A percentile compares a stretch with the other conserved stretches of the same genome.
Conservation (phyloP, 2,329 filamentous ascomycete genomes). For the Pestalotiopsis fici region DNA sequence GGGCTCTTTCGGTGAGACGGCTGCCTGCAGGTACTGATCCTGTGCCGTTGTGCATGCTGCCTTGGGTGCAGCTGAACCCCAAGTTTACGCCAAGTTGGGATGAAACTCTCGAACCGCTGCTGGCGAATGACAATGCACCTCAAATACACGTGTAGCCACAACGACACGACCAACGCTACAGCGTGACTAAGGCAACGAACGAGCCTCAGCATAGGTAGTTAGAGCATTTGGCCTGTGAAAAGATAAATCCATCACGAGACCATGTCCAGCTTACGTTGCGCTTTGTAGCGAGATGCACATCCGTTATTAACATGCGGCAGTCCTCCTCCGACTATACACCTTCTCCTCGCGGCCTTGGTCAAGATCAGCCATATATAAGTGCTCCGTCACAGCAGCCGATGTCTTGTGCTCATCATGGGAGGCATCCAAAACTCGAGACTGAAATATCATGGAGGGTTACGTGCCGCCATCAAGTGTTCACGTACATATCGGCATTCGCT, state of each 20-base stretch:
- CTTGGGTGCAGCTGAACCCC: not conserved
- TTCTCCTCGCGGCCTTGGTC: not conserved
- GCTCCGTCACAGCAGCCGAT: not conserved
- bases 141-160: slow-evolving; percentile 1
- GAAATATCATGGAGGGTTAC: not conserved
- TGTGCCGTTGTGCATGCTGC: not conserved
- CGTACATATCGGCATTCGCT: not conserved
- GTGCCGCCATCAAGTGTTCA: not conserved
- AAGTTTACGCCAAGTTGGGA: not conserved
- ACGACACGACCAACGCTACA: not conserved
- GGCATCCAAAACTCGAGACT: not conserved
- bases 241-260: not conserved
- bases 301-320: not conserved
- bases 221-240: not conserved
- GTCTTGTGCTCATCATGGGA: not conserved
- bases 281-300: not conserved
- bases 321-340: not conserved
- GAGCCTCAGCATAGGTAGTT: not conserved
- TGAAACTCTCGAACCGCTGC: not conserved
- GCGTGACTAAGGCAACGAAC: not conserved
- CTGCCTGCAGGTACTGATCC: not conserved
- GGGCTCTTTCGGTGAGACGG: not conserved
- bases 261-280: not conserved
- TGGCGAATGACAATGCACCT: not conserved
- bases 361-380: not conserved